A percentile compares a stretch with the other conserved stretches of the same genome.
Conservation (phyloP, 2,329 filamentous ascomycete genomes). For the Penicillium griseofulvum region DNA sequence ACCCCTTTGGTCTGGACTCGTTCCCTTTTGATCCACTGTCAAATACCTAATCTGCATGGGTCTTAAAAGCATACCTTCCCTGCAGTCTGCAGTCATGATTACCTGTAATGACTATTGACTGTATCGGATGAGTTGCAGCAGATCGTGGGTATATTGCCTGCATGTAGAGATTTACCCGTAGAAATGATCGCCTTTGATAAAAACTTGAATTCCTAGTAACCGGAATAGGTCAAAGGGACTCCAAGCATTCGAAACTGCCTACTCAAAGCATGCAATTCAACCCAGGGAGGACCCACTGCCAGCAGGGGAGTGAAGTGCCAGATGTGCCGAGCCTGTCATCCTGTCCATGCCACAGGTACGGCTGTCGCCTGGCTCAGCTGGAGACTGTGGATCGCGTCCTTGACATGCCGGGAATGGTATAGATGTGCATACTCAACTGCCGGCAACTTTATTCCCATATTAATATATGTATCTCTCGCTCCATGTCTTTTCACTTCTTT, state of each 20-base stretch:
- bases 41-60: conserved; percentile 18
- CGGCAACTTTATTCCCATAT: conserved; percentile 11
- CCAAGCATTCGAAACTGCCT: background rate
- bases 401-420: conserved; percentile 22
- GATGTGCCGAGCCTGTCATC: conserved; percentile 17
- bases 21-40: conserved; percentile 15
- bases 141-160: conserved; percentile 8
- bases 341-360: conserved; percentile 23
- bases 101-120: conserved; percentile 5
- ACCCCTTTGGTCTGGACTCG: conserved; percentile 11
- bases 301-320: conserved; percentile 12
- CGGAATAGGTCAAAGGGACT: background rate
- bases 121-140: conserved; percentile 8
- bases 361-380: conserved; percentile 24
- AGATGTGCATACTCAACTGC: conserved; percentile 26
- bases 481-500: background rate
- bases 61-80: conserved; percentile 18
- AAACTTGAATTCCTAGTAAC: conserved; percentile 6
- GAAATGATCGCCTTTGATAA: background rate
- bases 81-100: conserved; percentile 20
- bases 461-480: conserved; percentile 22
- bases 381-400: conserved; percentile 23
- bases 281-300: conserved; percentile 12
- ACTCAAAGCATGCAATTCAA: background rate
- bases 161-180: background rate